These are phyloP conservation scores for Globisporangium irregulare DNA, from an alignment of 352 stramenopile species.

Conservation along the genomic window DNA sequence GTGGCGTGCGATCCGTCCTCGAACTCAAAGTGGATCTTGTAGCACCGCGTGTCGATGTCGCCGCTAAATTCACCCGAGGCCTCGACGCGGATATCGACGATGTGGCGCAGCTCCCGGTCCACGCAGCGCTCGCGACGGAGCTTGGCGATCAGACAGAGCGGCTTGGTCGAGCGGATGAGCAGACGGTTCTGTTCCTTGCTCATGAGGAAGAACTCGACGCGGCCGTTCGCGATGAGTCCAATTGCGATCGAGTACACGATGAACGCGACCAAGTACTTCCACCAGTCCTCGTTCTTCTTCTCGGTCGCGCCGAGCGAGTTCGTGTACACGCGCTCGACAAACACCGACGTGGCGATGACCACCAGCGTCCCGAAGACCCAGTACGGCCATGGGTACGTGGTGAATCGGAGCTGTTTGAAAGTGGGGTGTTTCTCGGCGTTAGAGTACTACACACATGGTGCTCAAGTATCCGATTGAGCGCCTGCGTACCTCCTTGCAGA, in stretches of 20 bases:
- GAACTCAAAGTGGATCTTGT: slow-evolving; percentile 77
- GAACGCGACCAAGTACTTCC: slow-evolving; percentile 65
- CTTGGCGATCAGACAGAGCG: slow-evolving; percentile 36
- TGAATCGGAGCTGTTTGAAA: slow-evolving; percentile 40
- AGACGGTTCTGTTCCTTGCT: slow-evolving; percentile 39
- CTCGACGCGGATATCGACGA: slow-evolving; percentile 64
- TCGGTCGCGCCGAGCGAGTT: slow-evolving; percentile 19
- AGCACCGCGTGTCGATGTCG: slow-evolving; percentile 63
- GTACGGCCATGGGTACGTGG: slow-evolving; percentile 56
- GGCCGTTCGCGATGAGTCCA: slow-evolving; percentile 42
- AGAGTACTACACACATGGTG: background rate
- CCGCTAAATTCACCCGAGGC: slow-evolving; percentile 58
- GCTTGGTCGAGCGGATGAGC: slow-evolving; percentile 47
- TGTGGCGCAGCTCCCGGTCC: slow-evolving; percentile 49
- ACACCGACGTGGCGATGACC: slow-evolving; percentile 51
- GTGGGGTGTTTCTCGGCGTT: background rate
- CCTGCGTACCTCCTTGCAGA: slow-evolving; percentile 15
- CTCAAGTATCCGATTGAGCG: background rate
- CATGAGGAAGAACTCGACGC: slow-evolving; percentile 63
- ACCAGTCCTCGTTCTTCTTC: slow-evolving; percentile 34
- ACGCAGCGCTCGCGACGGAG: slow-evolving; percentile 36
- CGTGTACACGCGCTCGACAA: slow-evolving; percentile 48
- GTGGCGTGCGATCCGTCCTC: slow-evolving; percentile 50
- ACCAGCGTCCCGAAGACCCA: slow-evolving; percentile 54
- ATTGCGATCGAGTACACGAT: slow-evolving; percentile 48